Evolutionary conservation across 2,329 filamentous ascomycete species (phyloP), one percentile per base, ranked within the genome.

Genomic region (Amphichorda felina): DNA sequence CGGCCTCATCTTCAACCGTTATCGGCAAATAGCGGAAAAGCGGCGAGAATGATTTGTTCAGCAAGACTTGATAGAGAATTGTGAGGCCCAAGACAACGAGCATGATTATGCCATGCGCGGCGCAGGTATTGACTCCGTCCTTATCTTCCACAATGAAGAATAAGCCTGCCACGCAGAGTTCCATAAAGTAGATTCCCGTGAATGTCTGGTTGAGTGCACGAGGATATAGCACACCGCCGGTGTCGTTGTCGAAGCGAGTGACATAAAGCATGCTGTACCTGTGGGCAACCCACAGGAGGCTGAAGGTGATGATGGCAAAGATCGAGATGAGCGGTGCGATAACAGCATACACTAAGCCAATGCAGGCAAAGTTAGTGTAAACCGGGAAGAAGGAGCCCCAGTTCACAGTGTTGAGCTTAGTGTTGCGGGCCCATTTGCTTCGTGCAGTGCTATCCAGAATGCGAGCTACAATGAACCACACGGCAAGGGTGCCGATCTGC

Each of bases 231-330:
- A 96, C 70, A 30, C 91, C 91, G 28, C 91, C 91, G 0, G 89
- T 98, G 57, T 98, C 91, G 40, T 82, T 77, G 44, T 79, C 75
- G 55, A 94, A 93, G 35, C 87, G 82, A 18, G 79, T 93, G 40
- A 98, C 88, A 49, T 95, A 98, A 15, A 98, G 72, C 63, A 94
- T 93, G 45, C 89, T 89, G 59, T 96, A 96, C n/a, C 89, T 77
- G 54, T 96, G 87, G 1, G 91, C 89, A 30, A 95, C 68, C 88
- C 88, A 98, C 43, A 96, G 79, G 0, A 98, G 66, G 32, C 74
- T 72, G 54, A 96, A 96, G 0, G 89, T 95, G 53, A 96, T 76
- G 48, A 94, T 77, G 46, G 91, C 89, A 63, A 98, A 96, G 16
- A 96, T 63, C 33, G 91, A 75, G 51, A 98, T 95, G 10, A 98